A percentile compares a stretch with the other conserved stretches of the same genome.
phyloP scores from a whole-genome alignment of 2,329 filamentous ascomycete species.

The Arthrocladium fulminans region DNA sequence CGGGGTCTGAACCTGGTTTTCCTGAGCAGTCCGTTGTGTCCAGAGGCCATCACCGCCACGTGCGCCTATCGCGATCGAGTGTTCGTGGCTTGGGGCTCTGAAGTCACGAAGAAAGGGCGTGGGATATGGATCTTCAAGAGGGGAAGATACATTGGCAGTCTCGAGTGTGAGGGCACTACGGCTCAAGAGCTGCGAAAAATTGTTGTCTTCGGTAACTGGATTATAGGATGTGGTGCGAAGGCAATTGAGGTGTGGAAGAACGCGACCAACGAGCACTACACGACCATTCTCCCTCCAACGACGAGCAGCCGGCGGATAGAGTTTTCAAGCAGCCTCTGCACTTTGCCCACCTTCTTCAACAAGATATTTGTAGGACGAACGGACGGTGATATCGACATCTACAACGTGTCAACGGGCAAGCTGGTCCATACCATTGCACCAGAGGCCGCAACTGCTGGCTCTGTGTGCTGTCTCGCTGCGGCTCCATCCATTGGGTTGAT shows the following conservation, averaged over 20 bases:
- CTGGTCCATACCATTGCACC: slow-evolving; percentile 84
- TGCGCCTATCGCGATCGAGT: slow-evolving; percentile 78
- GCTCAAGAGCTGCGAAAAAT: slow-evolving; percentile 65
- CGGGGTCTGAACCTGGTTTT: slow-evolving; percentile 87
- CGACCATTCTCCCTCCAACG: slow-evolving; percentile 58
- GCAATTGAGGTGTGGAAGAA: slow-evolving; percentile 86
- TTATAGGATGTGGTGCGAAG: slow-evolving; percentile 67
- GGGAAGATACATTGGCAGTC: slow-evolving; percentile 70
- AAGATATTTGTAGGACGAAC: slow-evolving; percentile 83
- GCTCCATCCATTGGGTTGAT: slow-evolving; percentile 76
- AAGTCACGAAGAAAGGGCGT: slow-evolving; percentile 42
- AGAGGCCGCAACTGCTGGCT: slow-evolving; percentile 60
- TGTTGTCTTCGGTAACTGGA: slow-evolving; percentile 81
- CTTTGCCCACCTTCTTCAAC: slow-evolving; percentile 91
- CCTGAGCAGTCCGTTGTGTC: slow-evolving; percentile 82
- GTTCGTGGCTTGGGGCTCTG: slow-evolving; percentile 79
- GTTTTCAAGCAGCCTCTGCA: slow-evolving; percentile 70
- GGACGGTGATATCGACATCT: slow-evolving; percentile 89
- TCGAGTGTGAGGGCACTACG: slow-evolving; percentile 55
- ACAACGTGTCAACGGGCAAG: slow-evolving; percentile 90
- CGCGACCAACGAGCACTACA: slow-evolving; percentile 76
- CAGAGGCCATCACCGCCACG: slow-evolving; percentile 74
- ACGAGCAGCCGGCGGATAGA: slow-evolving; percentile 52
- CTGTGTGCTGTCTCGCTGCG: slow-evolving; percentile 79
- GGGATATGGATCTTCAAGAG: slow-evolving; percentile 89